phyloP scores from a whole-genome alignment of 768 basidiomycete species.

The Leccinum rimulosum region DNA sequence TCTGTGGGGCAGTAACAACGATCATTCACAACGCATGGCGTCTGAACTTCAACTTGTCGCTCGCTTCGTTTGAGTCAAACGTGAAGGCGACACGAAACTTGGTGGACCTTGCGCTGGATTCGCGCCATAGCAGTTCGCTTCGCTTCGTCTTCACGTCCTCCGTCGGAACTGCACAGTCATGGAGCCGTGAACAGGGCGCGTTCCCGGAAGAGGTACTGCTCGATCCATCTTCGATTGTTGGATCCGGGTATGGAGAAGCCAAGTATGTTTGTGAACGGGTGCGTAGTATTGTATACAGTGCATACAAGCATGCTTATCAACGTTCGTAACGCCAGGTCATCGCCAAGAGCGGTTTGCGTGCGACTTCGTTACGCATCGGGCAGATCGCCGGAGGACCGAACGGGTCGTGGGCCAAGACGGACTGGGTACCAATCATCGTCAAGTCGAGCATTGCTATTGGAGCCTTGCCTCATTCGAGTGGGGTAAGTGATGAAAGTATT shows the following conservation, averaged over 20 bases:
- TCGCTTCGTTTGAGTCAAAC: slow-evolving; percentile 37
- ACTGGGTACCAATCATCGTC: slow-evolving; percentile 37
- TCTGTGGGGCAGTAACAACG: slow-evolving; percentile 25
- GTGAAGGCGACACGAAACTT: slow-evolving; percentile 34
- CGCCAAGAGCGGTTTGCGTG: slow-evolving; percentile 23
- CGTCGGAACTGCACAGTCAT: slow-evolving; percentile 16
- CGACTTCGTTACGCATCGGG: slow-evolving; percentile 30
- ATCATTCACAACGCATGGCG: slow-evolving; percentile 25
- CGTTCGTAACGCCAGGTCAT: slow-evolving; percentile 19
- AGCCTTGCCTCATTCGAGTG: slow-evolving; percentile 32
- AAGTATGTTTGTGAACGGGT: slow-evolving; percentile 40
- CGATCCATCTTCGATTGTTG: slow-evolving; percentile 28
- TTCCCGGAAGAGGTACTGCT: slow-evolving; percentile 34
- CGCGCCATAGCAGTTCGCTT: slow-evolving; percentile 10
- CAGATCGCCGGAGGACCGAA: slow-evolving; percentile 34
- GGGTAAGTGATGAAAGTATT: slow-evolving; percentile 24
- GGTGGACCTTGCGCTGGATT: slow-evolving; percentile 34
- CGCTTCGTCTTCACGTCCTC: slow-evolving; percentile 30
- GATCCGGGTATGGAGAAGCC: slow-evolving; percentile 36
- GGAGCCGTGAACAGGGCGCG: slow-evolving; percentile 20
- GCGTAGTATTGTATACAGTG: slow-evolving; percentile 15
- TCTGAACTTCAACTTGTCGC: slow-evolving; percentile 40
- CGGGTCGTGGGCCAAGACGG: slow-evolving; percentile 35
- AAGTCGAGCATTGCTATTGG: slow-evolving; percentile 30
- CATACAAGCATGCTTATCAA: background rate